phyloP scores from a whole-genome alignment of 768 basidiomycete genomes.

The Hydnomerulius pinastri region DNA sequence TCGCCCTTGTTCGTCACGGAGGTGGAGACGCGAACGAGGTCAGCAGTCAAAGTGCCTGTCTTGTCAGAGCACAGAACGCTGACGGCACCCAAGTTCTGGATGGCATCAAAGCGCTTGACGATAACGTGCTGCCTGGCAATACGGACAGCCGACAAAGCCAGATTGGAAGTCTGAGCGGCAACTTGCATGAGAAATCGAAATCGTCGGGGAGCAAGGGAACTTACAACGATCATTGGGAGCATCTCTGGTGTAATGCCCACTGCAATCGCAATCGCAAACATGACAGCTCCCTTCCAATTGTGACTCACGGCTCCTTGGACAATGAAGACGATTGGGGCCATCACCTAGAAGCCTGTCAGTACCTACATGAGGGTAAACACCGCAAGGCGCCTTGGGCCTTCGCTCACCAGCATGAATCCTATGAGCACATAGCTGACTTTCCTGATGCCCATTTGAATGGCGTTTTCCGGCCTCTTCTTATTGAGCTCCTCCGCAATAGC shows the following conservation, averaged over 20 bases:
- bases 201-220: not conserved
- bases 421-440: conserved; percentile 35
- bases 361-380: too few species aligned
- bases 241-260: conserved; percentile 35
- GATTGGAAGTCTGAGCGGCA: conserved; percentile 56
- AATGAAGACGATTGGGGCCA: conserved; percentile 32
- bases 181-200: conserved; percentile 15
- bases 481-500: conserved; percentile 36
- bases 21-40: conserved; percentile 39
- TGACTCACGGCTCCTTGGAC: conserved; percentile 34
- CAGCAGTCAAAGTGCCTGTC: conserved; percentile 58
- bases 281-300: conserved; percentile 31
- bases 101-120: conserved; percentile 61
- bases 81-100: conserved; percentile 63
- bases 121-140: conserved; percentile 62
- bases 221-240: conserved; percentile 36
- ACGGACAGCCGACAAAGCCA: conserved; percentile 56
- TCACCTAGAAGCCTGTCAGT: too few species aligned
- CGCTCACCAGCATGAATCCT: conserved; percentile 31
- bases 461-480: conserved; percentile 32
- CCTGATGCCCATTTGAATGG: conserved; percentile 35
- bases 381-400: too few species aligned
- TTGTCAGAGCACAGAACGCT: conserved; percentile 61
- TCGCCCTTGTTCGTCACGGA: conserved; percentile 24
- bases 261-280: conserved; percentile 33